Evolutionary conservation across 148 eudicot species (phyloP), one percentile per base, ranked within the genome.

Genomic region (Silene latifolia): DNA sequence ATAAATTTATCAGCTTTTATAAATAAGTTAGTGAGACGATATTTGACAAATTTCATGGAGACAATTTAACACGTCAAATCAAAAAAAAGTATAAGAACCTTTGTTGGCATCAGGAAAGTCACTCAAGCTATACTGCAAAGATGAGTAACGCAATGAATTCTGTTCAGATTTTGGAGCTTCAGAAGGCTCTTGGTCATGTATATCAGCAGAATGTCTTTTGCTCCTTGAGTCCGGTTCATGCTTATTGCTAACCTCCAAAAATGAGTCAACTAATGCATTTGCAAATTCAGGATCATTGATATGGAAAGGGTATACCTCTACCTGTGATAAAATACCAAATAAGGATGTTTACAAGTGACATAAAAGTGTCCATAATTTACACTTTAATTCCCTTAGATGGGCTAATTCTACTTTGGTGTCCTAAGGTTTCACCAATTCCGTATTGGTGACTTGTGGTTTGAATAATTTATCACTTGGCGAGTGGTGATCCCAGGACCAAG

Each of bases 211-310:
- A 68, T 24, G 63, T 77, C 81, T 81, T 56, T 79, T 59, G 72
- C 23, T 56, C 59, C 58, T 72, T 17, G 78, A 68, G 56, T 42
- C 69, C 46, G 78, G 69, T 69, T 76, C 70, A 48, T 78, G 76
- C 77, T 78, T 81, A 66, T 13, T 56, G 63, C 74, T 84, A 70
- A 95, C 87, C 81, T 89, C 89, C 73, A 95, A 44, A 85, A 92
- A 95, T 66, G 97, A 88, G 77, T 85, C 86, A 53, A 89, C 98
- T 72, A 95, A 78, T 66, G 86, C 89, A n/a, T 87, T 84, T 69
- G 88, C 94, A 85, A 95, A 95, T 83, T 95, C 98, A 6, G 84
- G 85, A 74, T 95, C 99, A 83, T 95, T 95, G 73, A 95, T 89
- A 80, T 92, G 96, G 80, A 82, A 83, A 72, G 96, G 98, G 80